A percentile compares a stretch with the other conserved stretches of the same genome.
phyloP scores from a whole-genome alignment of 2,329 filamentous ascomycete species.

The Exophiala aquamarina region DNA sequence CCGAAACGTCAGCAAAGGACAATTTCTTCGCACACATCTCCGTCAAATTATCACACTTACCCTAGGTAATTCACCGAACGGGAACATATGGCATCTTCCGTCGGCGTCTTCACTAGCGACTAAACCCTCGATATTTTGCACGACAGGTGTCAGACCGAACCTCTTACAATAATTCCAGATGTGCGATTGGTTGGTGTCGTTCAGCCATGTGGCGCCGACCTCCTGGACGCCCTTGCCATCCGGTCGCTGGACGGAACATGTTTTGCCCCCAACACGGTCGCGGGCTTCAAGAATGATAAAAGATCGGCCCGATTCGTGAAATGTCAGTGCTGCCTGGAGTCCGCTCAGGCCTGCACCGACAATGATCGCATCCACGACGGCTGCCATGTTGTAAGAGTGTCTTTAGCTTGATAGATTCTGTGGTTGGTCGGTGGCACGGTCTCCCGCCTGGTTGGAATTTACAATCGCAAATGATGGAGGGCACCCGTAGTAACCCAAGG shows the following conservation, averaged over 20 bases:
- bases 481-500: too few relatives aligned
- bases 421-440: too few relatives aligned
- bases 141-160: conserved; percentile 31
- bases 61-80: conserved; percentile 33
- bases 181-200: conserved; percentile 36
- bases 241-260: conserved; percentile 28
- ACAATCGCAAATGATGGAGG: too few relatives aligned
- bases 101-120: conserved; percentile 31
- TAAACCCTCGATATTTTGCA: conserved; percentile 30
- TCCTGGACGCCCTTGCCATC: conserved; percentile 40
- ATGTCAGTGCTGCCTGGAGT: conserved; percentile 34
- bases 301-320: conserved; percentile 32
- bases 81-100: conserved; percentile 42
- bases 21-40: neutral
- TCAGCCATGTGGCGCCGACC: conserved; percentile 38
- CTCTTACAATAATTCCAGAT: conserved; percentile 29
- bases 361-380: conserved; percentile 32
- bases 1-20: conserved; percentile 28
- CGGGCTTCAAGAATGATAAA: conserved; percentile 40
- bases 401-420: too few relatives aligned
- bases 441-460: too few relatives aligned
- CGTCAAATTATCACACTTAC: conserved; percentile 8
- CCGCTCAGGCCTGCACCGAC: conserved; percentile 41
- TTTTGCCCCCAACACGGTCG: conserved; percentile 44
- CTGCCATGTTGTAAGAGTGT: too few relatives aligned